Evolutionary conservation across 1,139 yeast species (phyloP).

Genomic region (Yamadazyma buinensis): DNA sequence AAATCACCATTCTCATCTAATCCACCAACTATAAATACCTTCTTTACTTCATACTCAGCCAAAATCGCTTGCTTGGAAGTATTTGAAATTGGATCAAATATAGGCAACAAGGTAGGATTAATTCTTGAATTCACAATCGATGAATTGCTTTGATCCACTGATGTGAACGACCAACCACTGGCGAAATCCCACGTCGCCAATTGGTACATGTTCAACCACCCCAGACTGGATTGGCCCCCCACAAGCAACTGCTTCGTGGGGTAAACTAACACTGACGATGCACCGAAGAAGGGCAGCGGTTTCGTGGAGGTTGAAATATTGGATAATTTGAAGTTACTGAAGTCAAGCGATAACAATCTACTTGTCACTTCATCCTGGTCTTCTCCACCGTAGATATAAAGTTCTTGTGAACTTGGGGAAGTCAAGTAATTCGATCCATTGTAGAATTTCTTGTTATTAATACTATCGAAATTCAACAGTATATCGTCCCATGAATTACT

Average conservation of each 20-base stretch:
- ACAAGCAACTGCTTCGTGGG: slow-evolving; percentile 36
- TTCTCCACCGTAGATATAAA: slow-evolving; percentile 43
- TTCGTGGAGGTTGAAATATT: slow-evolving; percentile 41
- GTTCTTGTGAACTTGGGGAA: slow-evolving; percentile 19
- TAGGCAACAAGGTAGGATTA: slow-evolving; percentile 31
- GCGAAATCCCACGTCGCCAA: slow-evolving; percentile 43
- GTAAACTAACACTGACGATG: slow-evolving; percentile 33
- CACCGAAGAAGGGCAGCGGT: slow-evolving; percentile 44
- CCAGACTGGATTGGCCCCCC: slow-evolving; percentile 37
- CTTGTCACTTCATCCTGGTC: slow-evolving; percentile 16
- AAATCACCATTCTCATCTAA: slow-evolving; percentile 15
- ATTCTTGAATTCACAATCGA: slow-evolving; percentile 26
- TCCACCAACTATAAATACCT: slow-evolving; percentile 40
- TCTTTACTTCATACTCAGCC: slow-evolving; percentile 20
- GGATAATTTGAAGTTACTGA: slow-evolving; percentile 19
- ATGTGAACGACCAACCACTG: slow-evolving; percentile 42
- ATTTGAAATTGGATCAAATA: slow-evolving; percentile 25
- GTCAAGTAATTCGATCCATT: slow-evolving; percentile 28
- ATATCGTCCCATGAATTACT: slow-evolving; percentile 22
- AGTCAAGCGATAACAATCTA: slow-evolving; percentile 35
- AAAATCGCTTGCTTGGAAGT: slow-evolving; percentile 16
- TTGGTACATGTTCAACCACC: slow-evolving; percentile 47
- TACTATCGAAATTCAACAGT: slow-evolving; percentile 18
- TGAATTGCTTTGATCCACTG: slow-evolving; percentile 13
- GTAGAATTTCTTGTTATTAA: slow-evolving; percentile 31